Percentiles rank a stretch among this genome's conserved stretches.
These are phyloP conservation scores for Aspergillus egyptiacus DNA, from an alignment of 495 filamentous ascomycete species.

Conservation along the genomic window DNA sequence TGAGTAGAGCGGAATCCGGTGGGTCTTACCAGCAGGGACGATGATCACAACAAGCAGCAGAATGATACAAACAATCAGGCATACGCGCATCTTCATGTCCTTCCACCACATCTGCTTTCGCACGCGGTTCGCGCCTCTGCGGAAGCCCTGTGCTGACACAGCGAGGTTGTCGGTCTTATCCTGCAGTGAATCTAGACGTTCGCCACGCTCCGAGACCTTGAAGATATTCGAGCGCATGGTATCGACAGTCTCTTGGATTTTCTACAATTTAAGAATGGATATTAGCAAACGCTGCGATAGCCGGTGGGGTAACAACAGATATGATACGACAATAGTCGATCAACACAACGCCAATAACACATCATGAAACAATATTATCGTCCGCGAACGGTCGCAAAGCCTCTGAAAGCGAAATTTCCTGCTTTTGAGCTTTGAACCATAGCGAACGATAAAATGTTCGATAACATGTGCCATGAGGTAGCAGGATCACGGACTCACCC, in stretches of 20 bases:
- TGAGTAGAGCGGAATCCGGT: constrained; percentile 1
- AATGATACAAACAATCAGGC: constrained; percentile 81
- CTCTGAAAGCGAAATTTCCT: neutral
- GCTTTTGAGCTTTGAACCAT: neutral
- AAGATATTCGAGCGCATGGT: constrained; percentile 94
- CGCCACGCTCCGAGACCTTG: constrained; percentile 87
- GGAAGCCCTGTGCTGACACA: constrained; percentile 85
- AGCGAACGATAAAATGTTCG: neutral
- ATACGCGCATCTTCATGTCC: constrained; percentile 99
- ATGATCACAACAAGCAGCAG: constrained; percentile 88
- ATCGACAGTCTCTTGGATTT: constrained; percentile 92
- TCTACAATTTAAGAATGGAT: constrained; percentile 44
- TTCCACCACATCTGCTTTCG: constrained; percentile 94
- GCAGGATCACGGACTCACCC: constrained; percentile 52
- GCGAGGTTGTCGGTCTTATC: constrained; percentile 95
- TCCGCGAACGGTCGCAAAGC: neutral
- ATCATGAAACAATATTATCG: neutral
- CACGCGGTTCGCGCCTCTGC: constrained; percentile 88
- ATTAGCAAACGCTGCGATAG: constrained; percentile 15
- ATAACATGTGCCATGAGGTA: neutral
- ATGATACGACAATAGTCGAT: neutral
- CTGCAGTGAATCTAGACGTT: constrained; percentile 80
- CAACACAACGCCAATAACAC: neutral
- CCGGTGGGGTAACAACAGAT: neutral
- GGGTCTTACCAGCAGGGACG: constrained; percentile 67